Base-by-base conservation (phyloP, 371 early-diverging fungal species). In the Mortierella sp. region DNA sequence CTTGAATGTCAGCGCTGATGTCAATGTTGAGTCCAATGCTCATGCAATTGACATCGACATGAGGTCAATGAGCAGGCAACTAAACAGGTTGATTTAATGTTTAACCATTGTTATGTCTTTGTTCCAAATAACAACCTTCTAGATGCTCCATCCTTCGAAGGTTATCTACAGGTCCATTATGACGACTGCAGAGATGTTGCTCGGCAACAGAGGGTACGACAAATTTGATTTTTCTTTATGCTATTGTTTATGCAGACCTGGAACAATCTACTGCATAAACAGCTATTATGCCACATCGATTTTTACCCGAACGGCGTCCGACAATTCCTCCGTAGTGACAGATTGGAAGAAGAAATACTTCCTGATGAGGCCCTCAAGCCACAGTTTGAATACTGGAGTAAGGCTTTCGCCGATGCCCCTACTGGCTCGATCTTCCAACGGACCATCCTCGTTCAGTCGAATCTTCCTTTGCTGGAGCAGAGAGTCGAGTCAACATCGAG, bases 221-320 rank as follows among this genome's bases (percentile, higher is more conserved):
- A 21, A 12, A 24, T 26, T 24, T 24, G 26, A 21, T 24, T 24
- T 26, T 48, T 14, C 9, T n/a, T n/a, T n/a, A n/a, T n/a, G n/a
- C n/a, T n/a, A n/a, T n/a, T n/a, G n/a, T n/a, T n/a, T n/a, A n/a
- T 27, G 49, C 5, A 12, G 26, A 24, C 8, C 14, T 24, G 5
- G 27, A 48, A 26, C 19, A 21, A 23, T 12, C 9, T 21, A 48
- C 49, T 26, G 19, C 26, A n/a, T n/a, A 27, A 48, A 48, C 19
- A 48, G 49, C 19, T 48, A 48, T 26, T 48, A 48, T 48, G 19
- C 49, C 49, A 24, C 19, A 8, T 26, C 49, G 3, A 48, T n/a
- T n/a, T n/a, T 48, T 21, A 24, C 49, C 9, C 49, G 49, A 24
- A 21, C 19, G 49, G 14, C 49, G 12, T 48, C 49, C 19, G 27